Evolutionary conservation across 1,284 basidiomycete genomes (phyloP).

Genomic region (Prillingera fragicola): DNA sequence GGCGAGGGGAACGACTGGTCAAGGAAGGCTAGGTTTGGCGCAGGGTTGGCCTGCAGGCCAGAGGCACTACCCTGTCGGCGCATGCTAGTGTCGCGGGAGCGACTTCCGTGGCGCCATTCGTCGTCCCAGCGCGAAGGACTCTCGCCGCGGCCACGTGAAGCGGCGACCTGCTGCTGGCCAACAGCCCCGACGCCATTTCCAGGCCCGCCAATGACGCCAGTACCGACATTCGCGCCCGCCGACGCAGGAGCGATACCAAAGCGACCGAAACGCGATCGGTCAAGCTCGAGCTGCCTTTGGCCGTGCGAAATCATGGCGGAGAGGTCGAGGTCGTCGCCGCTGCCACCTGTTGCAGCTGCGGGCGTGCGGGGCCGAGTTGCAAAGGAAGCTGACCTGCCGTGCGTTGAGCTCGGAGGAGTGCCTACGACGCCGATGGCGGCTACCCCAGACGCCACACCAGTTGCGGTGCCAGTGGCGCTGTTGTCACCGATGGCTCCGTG

Average conservation of each 20-base stretch:
- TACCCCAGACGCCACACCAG: no score
- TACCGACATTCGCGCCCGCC: conserved; percentile 2
- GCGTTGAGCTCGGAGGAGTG: neutral
- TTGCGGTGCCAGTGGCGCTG: conserved; percentile 5
- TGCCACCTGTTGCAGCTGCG: conserved; percentile 1
- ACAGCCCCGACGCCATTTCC: neutral
- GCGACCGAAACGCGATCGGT: conserved; percentile 14
- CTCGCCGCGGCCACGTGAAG: conserved; percentile 2
- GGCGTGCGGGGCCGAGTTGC: conserved; percentile 1
- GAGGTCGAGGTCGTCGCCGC: conserved; percentile 22
- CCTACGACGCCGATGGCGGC: conserved; percentile 4
- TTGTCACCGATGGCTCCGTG: conserved; percentile 24
- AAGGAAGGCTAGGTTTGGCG: conserved; percentile 7
- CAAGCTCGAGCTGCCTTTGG: conserved; percentile 20
- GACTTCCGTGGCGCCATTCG: conserved; percentile 10
- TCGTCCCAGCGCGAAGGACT: conserved; percentile 13
- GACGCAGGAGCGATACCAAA: conserved; percentile 6
- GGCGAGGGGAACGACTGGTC: conserved; percentile 14
- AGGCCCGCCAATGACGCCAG: neutral
- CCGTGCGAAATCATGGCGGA: conserved; percentile 22
- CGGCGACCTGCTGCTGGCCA: no score
- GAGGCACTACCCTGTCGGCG: conserved; percentile 10
- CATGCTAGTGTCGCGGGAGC: conserved; percentile 14
- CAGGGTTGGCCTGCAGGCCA: neutral
- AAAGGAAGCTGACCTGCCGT: neutral